These are phyloP conservation scores for Fusarium begoniae DNA, from an alignment of 2,329 filamentous ascomycete genomes.

Conservation along the genomic window DNA sequence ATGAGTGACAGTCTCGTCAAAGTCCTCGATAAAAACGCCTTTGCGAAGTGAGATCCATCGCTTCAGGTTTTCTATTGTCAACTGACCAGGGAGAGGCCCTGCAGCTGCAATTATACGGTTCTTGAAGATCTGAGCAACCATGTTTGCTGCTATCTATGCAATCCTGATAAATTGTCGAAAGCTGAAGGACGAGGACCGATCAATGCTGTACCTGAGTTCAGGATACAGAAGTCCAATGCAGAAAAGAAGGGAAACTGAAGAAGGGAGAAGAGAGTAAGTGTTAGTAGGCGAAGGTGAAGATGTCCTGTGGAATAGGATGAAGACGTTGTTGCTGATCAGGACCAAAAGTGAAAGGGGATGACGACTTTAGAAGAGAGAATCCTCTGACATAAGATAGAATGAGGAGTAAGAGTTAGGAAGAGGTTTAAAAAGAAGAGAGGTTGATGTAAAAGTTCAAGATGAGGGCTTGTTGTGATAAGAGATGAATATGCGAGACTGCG, in stretches of 20 bases:
- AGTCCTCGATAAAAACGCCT: constrained; percentile 62
- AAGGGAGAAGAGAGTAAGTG: not conserved
- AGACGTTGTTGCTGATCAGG: not conserved
- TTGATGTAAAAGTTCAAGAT: not conserved
- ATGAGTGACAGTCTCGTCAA: constrained; percentile 73
- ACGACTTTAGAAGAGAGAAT: not conserved
- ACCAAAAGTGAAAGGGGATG: not conserved
- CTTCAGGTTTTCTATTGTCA: constrained; percentile 64
- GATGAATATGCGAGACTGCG: not conserved
- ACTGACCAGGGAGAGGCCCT: constrained; percentile 63
- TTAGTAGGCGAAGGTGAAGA: not conserved
- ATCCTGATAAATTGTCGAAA: not conserved
- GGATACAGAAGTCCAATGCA: not conserved
- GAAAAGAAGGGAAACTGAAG: not conserved
- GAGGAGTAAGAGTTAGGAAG: not conserved
- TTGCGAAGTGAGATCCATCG: constrained; percentile 72
- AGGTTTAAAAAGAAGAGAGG: not conserved
- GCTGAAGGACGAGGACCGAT: not conserved
- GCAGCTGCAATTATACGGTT: constrained; percentile 64
- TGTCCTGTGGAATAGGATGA: not conserved
- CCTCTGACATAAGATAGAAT: too few species aligned
- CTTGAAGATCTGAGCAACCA: constrained; percentile 58
- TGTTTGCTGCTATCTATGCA: constrained; percentile 6
- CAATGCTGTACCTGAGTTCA: not conserved
- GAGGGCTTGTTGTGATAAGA: not conserved